Conservation (phyloP, 768 basidiomycete species). For the Amanita muscaria region DNA sequence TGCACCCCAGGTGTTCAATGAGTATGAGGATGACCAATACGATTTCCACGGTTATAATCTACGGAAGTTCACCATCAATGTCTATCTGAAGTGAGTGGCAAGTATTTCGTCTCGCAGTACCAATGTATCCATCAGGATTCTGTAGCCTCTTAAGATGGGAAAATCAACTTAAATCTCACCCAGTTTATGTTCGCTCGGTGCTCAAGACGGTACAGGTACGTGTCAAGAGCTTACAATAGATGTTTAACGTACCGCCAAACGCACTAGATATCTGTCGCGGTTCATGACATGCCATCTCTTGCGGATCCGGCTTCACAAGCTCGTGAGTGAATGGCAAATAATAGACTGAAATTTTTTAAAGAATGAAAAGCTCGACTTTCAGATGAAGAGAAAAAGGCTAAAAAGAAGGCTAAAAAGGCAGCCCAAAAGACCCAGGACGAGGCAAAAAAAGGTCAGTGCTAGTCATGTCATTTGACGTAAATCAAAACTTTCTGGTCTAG, state of each 20-base stretch:
- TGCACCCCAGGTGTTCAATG: slow-evolving; percentile 59
- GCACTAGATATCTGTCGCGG: slow-evolving; percentile 59
- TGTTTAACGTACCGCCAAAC: background rate
- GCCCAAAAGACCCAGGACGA: slow-evolving; percentile 60
- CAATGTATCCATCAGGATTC: slow-evolving; percentile 7
- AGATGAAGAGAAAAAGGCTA: slow-evolving; percentile 70
- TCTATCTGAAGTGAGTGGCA: slow-evolving; percentile 69
- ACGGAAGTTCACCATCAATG: slow-evolving; percentile 78
- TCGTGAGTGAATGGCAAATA: slow-evolving; percentile 20
- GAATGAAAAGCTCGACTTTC: slow-evolving; percentile 31
- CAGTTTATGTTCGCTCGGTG: slow-evolving; percentile 66
- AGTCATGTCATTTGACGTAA: background rate
- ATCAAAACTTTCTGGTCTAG: too few species aligned
- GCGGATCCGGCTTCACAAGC: slow-evolving; percentile 33
- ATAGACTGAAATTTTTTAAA: background rate
- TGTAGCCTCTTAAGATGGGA: slow-evolving; percentile 74
- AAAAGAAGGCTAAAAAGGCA: slow-evolving; percentile 81
- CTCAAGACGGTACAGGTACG: slow-evolving; percentile 60
- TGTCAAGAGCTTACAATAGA: background rate
- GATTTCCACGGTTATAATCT: slow-evolving; percentile 96
- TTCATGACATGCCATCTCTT: slow-evolving; percentile 65
- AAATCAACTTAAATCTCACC: slow-evolving; percentile 68
- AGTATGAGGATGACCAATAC: slow-evolving; percentile 91
- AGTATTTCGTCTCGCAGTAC: slow-evolving; percentile 1
- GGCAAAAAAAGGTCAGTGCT: slow-evolving; percentile 54